phyloP scores from a whole-genome alignment of 768 basidiomycete genomes.

The Lenzites betulinus region DNA sequence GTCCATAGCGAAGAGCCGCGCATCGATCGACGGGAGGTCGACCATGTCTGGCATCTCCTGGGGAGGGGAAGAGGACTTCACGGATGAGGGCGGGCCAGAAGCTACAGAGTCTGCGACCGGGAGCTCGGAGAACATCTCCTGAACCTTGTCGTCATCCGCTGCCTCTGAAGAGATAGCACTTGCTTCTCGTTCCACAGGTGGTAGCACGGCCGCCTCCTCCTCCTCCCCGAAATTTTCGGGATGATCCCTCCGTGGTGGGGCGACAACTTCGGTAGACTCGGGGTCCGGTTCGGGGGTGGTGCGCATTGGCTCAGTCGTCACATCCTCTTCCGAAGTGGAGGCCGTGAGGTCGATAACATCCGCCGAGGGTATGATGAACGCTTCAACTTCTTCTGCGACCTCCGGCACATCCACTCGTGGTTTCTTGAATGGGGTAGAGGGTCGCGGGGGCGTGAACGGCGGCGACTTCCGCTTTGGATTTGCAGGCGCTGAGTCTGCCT shows the following conservation, averaged over 20 bases:
- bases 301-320: conserved; percentile 1
- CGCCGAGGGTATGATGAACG: not conserved
- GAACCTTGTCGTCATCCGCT: conserved; percentile 4
- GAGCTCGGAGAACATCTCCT: not conserved
- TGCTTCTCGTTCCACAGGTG: not conserved
- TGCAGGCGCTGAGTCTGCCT: not conserved
- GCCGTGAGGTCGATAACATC: conserved; percentile 7
- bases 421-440: conserved; percentile 9
- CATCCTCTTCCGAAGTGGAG: not conserved
- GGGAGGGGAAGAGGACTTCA: conserved; percentile 4
- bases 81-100: conserved; percentile 6
- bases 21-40: conserved; percentile 5
- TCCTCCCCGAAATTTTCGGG: too few species aligned
- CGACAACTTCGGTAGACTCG: not conserved
- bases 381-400: not conserved
- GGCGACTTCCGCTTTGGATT: conserved; percentile 9
- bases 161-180: conserved; percentile 5
- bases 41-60: not conserved
- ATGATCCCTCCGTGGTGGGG: not conserved
- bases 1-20: not conserved
- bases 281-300: not conserved
- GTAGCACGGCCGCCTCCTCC: not conserved
- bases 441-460: not conserved
- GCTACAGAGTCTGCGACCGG: not conserved
- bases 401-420: conserved; percentile 1